These are phyloP conservation scores for Cladobotryum mycophilum DNA, from an alignment of 2,329 filamentous ascomycete species.

Conservation along the genomic window DNA sequence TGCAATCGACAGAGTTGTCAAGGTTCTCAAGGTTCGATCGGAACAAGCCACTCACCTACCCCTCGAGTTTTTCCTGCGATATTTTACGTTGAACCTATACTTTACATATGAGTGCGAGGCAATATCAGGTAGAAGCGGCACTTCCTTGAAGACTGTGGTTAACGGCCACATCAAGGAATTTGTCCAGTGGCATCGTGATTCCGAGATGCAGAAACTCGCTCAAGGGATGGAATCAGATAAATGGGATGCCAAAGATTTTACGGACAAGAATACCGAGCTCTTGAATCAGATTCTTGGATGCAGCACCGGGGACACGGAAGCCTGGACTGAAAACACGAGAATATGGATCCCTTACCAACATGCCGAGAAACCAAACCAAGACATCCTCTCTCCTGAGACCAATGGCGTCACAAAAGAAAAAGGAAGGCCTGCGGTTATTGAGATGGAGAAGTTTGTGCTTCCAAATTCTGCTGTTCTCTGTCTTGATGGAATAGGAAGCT, in stretches of 20 bases:
- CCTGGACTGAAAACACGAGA: conserved; percentile 57
- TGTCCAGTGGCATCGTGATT: conserved; percentile 63
- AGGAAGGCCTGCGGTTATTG: conserved; percentile 66
- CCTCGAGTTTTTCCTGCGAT: conserved; percentile 66
- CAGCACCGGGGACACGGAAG: conserved; percentile 62
- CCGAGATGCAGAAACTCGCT: conserved; percentile 67
- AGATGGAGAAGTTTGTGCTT: conserved; percentile 78
- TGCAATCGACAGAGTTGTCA: conserved; percentile 69
- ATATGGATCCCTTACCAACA: conserved; percentile 49
- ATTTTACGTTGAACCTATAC: conserved; percentile 74
- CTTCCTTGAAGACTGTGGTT: conserved; percentile 69
- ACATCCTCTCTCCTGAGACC: conserved; percentile 32
- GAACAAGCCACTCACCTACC: conserved; percentile 66
- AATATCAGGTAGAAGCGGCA: conserved; percentile 72
- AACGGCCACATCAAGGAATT: conserved; percentile 79
- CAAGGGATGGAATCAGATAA: conserved; percentile 73
- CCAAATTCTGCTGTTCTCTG: conserved; percentile 78
- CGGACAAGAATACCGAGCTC: conserved; percentile 51
- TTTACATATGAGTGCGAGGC: conserved; percentile 85
- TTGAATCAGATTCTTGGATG: conserved; percentile 60
- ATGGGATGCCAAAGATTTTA: conserved; percentile 74
- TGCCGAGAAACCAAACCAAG: conserved; percentile 28
- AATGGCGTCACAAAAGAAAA: conserved; percentile 55
- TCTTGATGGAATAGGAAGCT: conserved; percentile 72
- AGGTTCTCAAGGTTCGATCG: conserved; percentile 68